A percentile compares a stretch with the other conserved stretches of the same genome.
Conservation (phyloP, 2,329 filamentous ascomycete species). For the Lomentospora prolificans region DNA sequence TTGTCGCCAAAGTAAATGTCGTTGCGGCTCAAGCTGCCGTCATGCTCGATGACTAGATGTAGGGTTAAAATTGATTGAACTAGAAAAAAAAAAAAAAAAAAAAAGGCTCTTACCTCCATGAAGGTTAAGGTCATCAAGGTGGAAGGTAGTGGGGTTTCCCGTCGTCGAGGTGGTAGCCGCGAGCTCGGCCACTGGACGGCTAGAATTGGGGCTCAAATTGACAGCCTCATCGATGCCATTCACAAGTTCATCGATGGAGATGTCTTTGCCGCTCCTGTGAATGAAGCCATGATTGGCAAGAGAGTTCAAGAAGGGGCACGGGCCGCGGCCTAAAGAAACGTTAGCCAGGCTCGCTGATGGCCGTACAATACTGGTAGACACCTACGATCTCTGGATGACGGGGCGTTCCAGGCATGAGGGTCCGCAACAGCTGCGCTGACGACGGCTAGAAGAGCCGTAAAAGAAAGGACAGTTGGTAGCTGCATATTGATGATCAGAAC, state of each 20-base stretch:
- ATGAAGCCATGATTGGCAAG: slow-evolving; percentile 17
- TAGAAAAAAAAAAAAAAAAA: not conserved
- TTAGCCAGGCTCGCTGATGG: not conserved
- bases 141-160: slow-evolving; percentile 17
- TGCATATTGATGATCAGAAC: too few relatives aligned
- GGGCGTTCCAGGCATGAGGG: not conserved
- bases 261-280: slow-evolving; percentile 12
- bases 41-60: slow-evolving; percentile 23
- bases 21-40: slow-evolving; percentile 21
- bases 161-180: slow-evolving; percentile 18
- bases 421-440: not conserved
- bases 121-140: slow-evolving; percentile 19
- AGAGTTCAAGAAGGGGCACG: slow-evolving; percentile 17
- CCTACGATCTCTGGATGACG: not conserved
- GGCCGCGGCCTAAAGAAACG: slow-evolving; percentile 10
- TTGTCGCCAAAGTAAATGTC: slow-evolving; percentile 21
- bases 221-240: slow-evolving; percentile 12
- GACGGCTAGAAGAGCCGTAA: not conserved
- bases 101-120: slow-evolving; percentile 12
- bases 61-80: not conserved
- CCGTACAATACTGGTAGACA: not conserved
- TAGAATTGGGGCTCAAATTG: slow-evolving; percentile 13
- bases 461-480: not conserved
- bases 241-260: slow-evolving; percentile 13
- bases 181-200: slow-evolving; percentile 11